Evolutionary conservation across 352 stramenopile genomes (phyloP).

Genomic region (Pythium vanterpoolii): DNA sequence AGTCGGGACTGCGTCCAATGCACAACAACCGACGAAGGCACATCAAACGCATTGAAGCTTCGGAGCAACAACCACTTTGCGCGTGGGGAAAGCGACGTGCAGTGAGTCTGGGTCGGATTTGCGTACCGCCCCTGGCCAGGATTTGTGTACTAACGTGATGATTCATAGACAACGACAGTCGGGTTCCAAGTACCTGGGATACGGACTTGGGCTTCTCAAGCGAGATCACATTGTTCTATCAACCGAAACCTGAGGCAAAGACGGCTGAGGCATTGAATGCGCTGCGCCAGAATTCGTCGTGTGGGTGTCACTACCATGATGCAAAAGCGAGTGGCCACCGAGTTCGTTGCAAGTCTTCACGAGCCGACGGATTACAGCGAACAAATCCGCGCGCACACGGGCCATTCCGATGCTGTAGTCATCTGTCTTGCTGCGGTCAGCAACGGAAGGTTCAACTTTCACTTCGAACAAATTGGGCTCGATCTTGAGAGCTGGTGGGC

Average conservation of each 20-base stretch:
- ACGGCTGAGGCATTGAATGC: too few relatives aligned
- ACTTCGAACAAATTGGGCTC: not conserved
- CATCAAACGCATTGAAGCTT: not conserved
- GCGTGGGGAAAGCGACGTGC: slow-evolving; percentile 14
- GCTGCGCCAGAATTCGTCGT: not conserved
- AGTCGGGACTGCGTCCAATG: slow-evolving; percentile 72
- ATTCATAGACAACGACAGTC: slow-evolving; percentile 32
- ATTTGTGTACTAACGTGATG: not conserved
- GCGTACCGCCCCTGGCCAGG: not conserved
- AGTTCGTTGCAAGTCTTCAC: slow-evolving; percentile 34
- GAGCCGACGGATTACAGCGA: slow-evolving; percentile 46
- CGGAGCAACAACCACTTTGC: slow-evolving; percentile 14
- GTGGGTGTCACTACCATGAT: not conserved
- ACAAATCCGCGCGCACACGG: slow-evolving; percentile 43
- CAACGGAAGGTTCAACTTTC: not conserved
- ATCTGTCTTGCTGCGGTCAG: slow-evolving; percentile 12
- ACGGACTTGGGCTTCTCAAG: slow-evolving; percentile 76
- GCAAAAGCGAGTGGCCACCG: slow-evolving; percentile 7
- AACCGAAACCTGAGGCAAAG: slow-evolving; percentile 24
- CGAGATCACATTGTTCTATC: slow-evolving; percentile 57
- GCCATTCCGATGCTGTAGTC: slow-evolving; percentile 53
- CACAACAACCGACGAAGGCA: slow-evolving; percentile 1
- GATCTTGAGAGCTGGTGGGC: not conserved
- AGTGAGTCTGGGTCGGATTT: not conserved
- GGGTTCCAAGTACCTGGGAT: slow-evolving; percentile 73